A percentile compares a stretch with the other conserved stretches of the same genome.
phyloP scores from a whole-genome alignment of 1,139 yeast genomes.

The Saccharomycopsis hybrid region DNA sequence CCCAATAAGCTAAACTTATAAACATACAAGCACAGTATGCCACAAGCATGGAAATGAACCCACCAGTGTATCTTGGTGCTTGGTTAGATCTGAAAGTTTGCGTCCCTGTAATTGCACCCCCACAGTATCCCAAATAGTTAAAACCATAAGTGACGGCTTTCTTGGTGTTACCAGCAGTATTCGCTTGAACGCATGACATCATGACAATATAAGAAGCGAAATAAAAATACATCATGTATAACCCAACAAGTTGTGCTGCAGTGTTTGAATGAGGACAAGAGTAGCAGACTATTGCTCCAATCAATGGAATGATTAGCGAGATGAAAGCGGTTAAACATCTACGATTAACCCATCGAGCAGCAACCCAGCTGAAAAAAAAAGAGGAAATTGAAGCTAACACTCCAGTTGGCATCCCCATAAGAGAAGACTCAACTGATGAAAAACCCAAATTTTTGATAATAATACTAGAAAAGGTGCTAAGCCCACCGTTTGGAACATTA shows the following conservation, averaged over 20 bases:
- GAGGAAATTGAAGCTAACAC: not conserved
- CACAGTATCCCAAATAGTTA: not conserved
- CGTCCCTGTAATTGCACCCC: not conserved
- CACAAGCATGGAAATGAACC: conserved; percentile 25
- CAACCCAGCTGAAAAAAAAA: not conserved
- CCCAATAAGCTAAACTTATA: conserved; percentile 29
- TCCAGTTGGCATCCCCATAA: conserved; percentile 1
- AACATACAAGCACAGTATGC: conserved; percentile 31
- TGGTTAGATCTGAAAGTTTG: not conserved
- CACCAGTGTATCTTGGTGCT: not conserved
- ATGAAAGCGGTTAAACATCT: not conserved
- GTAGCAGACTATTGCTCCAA: not conserved
- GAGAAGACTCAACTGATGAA: not conserved
- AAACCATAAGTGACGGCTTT: not conserved
- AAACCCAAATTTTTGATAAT: conserved; percentile 29
- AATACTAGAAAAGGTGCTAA: conserved; percentile 31
- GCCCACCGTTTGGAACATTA: conserved; percentile 33
- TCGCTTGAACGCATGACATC: conserved; percentile 28
- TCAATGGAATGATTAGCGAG: not conserved
- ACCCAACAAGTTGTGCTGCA: conserved; percentile 1
- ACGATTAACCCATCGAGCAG: not conserved
- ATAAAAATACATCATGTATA: conserved; percentile 3
- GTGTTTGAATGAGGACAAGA: not conserved
- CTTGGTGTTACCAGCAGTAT: conserved; percentile 41
- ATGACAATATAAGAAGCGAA: not conserved